Evolutionary conservation across 2,329 filamentous ascomycete genomes (phyloP).

Genomic region (Aspergillus piperis): DNA sequence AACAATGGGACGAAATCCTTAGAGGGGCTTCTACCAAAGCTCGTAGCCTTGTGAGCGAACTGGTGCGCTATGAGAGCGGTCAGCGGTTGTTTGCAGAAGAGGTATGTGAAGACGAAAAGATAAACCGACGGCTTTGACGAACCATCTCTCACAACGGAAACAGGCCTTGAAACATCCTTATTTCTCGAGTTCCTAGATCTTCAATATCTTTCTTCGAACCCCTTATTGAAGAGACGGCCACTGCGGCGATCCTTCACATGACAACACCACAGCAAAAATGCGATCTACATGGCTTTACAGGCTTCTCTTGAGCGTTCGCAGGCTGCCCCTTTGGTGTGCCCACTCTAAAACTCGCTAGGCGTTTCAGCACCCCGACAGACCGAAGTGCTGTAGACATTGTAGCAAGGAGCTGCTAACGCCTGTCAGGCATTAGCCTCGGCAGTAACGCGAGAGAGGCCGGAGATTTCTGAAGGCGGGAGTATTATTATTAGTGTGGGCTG

Average conservation of each 20-base stretch:
- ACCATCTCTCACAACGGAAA: not conserved
- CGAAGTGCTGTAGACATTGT: conserved; percentile 6
- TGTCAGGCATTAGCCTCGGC: conserved; percentile 5
- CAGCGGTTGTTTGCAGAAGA: conserved; percentile 66
- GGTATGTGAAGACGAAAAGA: conserved; percentile 44
- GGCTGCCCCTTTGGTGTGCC: not conserved
- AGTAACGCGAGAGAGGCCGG: not conserved
- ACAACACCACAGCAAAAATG: not conserved
- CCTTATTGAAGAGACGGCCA: not conserved
- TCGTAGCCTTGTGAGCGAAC: conserved; percentile 63
- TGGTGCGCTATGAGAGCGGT: conserved; percentile 73
- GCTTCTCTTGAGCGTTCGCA: not conserved
- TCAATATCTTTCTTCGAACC: not conserved
- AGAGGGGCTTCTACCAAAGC: conserved; percentile 60
- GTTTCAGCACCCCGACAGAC: conserved; percentile 15
- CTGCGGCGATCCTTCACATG: not conserved
- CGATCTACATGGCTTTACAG: not conserved
- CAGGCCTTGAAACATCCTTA: conserved; percentile 45
- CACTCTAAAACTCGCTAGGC: not conserved
- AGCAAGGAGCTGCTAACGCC: not conserved
- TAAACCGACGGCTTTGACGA: not conserved
- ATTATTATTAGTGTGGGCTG: not conserved
- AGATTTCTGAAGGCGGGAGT: not conserved
- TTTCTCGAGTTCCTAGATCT: conserved; percentile 23
- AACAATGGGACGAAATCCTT: conserved; percentile 70